These are phyloP conservation scores for Hsuehochloa calcarea DNA, from an alignment of 176 grass and related monocot genomes.

Conservation along the genomic window DNA sequence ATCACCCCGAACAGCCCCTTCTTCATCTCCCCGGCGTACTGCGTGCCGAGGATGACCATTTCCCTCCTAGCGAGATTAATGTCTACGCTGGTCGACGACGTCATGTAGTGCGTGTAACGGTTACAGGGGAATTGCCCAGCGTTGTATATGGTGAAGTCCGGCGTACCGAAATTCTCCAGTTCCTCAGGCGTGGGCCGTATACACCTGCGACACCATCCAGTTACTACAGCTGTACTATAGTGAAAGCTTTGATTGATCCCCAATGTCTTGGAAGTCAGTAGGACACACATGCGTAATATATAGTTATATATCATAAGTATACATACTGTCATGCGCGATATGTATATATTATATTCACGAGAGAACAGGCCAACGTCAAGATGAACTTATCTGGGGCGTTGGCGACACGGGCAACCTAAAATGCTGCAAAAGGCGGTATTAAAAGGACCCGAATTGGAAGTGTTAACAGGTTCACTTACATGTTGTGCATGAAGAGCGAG, in stretches of 20 bases:
- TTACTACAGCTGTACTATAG: constrained; percentile 58
- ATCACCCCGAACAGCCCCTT: constrained; percentile 98
- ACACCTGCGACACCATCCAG: constrained; percentile 81
- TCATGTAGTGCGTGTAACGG: constrained; percentile 99
- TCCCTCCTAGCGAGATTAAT: constrained; percentile 92
- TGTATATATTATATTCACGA: neutral
- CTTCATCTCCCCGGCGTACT: constrained; percentile 99
- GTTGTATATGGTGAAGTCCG: constrained; percentile 99
- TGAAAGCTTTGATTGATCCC: constrained; percentile 14
- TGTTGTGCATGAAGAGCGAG: constrained; percentile 99
- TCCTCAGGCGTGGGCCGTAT: constrained; percentile 94
- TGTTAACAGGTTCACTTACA: constrained; percentile 63
- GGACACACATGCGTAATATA: constrained; percentile 13
- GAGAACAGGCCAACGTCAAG: constrained; percentile 39
- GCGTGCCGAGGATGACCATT: constrained; percentile 99
- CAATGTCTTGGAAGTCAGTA: constrained; percentile 48
- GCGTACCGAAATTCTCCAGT: constrained; percentile 88
- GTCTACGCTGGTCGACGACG: constrained; percentile 90
- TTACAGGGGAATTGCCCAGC: constrained; percentile 98
- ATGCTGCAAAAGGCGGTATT: constrained; percentile 22
- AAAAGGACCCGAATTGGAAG: constrained; percentile 10
- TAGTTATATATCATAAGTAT: neutral
- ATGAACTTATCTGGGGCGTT: constrained; percentile 73
- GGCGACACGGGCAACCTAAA: constrained; percentile 24
- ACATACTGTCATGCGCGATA: constrained; percentile 12